Percentiles rank a stretch among this genome's conserved stretches.
phyloP scores from a whole-genome alignment of 139 green algal genomes.

The Medakamo hakoo region DNA sequence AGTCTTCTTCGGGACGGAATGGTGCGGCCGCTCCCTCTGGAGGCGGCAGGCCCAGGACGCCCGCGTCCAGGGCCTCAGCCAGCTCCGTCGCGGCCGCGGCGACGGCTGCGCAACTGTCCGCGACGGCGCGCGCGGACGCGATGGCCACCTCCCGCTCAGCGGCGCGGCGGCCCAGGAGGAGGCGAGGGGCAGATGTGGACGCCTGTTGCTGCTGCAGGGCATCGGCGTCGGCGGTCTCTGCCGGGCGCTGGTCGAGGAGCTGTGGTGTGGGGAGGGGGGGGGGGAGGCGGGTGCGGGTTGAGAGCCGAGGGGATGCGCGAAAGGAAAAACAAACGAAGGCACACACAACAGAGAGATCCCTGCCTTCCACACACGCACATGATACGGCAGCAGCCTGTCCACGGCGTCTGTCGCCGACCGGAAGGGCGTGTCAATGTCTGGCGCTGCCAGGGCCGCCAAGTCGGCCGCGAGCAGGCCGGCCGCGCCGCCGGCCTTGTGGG shows the following conservation, averaged over 20 bases:
- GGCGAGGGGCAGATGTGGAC: neutral
- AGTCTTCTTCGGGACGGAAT: too few relatives aligned
- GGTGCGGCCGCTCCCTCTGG: too few relatives aligned
- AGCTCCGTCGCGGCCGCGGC: too few relatives aligned
- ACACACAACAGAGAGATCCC: neutral
- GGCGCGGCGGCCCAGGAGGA: neutral
- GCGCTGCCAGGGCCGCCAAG: neutral
- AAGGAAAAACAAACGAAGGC: too few relatives aligned
- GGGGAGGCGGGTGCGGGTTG: neutral
- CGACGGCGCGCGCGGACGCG: too few relatives aligned
- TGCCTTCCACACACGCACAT: neutral
- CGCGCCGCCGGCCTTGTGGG: too few relatives aligned
- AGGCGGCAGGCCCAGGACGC: too few relatives aligned
- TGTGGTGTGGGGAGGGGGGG: too few relatives aligned
- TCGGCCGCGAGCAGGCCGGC: neutral
- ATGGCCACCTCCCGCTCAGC: neutral
- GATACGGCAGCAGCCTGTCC: neutral
- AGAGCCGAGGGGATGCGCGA: too few relatives aligned
- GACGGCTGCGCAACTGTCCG: too few relatives aligned
- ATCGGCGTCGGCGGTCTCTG: neutral
- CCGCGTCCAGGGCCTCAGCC: too few relatives aligned
- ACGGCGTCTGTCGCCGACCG: neutral
- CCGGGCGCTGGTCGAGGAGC: neutral
- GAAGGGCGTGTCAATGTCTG: neutral
- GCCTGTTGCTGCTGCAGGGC: too few relatives aligned